Evolutionary conservation across 2,329 filamentous ascomycete genomes (phyloP).

Genomic region (Trichophyton equinum): DNA sequence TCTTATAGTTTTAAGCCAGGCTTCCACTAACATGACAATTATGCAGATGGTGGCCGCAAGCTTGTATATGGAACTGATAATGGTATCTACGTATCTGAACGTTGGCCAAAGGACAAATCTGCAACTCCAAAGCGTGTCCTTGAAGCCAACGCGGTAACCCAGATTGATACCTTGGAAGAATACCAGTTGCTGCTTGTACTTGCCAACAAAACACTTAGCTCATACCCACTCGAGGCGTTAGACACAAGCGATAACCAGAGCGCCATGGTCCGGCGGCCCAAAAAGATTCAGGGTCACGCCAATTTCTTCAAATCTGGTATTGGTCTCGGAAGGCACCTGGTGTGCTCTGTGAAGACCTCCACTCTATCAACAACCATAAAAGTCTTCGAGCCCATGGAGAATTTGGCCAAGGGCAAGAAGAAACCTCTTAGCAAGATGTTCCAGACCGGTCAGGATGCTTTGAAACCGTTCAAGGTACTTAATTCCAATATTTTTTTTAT

Average conservation of each 20-base stretch:
- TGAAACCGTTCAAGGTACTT: conserved; percentile 75
- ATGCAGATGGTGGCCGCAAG: conserved; percentile 81
- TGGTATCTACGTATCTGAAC: conserved; percentile 83
- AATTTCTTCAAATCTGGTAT: conserved; percentile 98
- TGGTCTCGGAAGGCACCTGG: conserved; percentile 82
- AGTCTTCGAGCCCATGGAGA: conserved; percentile 96
- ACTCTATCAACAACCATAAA: conserved; percentile 93
- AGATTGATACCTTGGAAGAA: conserved; percentile 92
- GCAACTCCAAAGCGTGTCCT: conserved; percentile 67
- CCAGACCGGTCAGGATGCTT: conserved; percentile 78
- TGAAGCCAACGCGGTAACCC: conserved; percentile 76
- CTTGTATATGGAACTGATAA: conserved; percentile 88
- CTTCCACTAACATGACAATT: conserved; percentile 12
- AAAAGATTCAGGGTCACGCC: conserved; percentile 94
- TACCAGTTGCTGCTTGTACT: conserved; percentile 84
- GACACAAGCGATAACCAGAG: conserved; percentile 65
- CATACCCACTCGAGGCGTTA: conserved; percentile 75
- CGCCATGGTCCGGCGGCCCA: conserved; percentile 67
- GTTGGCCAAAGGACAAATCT: conserved; percentile 69
- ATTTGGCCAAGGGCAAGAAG: conserved; percentile 85
- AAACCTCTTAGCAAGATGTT: conserved; percentile 96
- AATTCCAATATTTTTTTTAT: neutral
- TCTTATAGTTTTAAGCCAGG: neutral
- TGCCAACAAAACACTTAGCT: conserved; percentile 83
- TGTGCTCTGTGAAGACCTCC: conserved; percentile 92